Evolutionary conservation across 2,329 filamentous ascomycete species (phyloP).

Genomic region (Akanthomyces muscarius): DNA sequence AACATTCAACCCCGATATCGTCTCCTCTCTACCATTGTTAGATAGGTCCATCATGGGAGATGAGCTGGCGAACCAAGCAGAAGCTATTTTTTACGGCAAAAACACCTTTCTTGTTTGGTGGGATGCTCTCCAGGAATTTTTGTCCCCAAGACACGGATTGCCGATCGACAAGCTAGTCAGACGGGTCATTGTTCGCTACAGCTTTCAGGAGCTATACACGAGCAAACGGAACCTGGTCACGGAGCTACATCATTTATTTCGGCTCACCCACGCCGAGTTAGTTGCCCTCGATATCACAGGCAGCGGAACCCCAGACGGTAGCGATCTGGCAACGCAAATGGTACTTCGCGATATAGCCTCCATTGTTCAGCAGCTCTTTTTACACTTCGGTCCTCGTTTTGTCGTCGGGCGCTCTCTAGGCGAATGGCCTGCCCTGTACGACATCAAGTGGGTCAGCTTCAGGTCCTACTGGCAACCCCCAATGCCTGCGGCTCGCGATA

Average conservation of each 20-base stretch:
- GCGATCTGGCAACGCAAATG: not conserved
- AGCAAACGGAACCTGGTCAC: not conserved
- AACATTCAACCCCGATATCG: not conserved
- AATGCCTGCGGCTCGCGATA: not conserved
- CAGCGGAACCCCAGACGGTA: not conserved
- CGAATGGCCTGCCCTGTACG: not conserved
- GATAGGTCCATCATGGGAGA: not conserved
- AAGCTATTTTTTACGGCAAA: not conserved
- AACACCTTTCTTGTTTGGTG: not conserved
- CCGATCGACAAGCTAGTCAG: not conserved
- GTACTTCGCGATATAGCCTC: not conserved
- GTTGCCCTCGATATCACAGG: not conserved
- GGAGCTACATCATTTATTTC: not conserved
- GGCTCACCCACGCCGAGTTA: not conserved
- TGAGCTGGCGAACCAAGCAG: not conserved
- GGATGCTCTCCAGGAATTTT: not conserved
- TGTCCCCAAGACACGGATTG: not conserved
- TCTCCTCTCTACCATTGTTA: not conserved
- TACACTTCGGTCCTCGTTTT: not conserved
- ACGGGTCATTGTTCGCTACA: not conserved
- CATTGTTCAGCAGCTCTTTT: not conserved
- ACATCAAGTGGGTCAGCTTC: not conserved
- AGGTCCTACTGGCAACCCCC: not conserved
- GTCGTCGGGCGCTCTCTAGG: not conserved
- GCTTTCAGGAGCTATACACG: not conserved